Evolutionary conservation across 1,284 basidiomycete species (phyloP).

Genomic region (Rhodotorula sp.): DNA sequence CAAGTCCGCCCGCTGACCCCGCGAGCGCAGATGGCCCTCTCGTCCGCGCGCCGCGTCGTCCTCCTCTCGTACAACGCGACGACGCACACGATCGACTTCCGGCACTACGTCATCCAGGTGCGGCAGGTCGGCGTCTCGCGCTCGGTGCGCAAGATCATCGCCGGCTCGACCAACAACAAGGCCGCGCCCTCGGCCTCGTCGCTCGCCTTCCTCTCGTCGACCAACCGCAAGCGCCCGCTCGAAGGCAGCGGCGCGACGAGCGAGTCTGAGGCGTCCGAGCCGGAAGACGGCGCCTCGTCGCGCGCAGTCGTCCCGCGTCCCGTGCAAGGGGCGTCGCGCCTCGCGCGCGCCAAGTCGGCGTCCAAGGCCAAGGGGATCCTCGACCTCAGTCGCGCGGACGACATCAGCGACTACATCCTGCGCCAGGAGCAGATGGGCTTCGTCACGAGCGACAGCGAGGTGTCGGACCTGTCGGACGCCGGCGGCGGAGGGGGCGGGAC

Average conservation of each 20-base stretch:
- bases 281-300: slow-evolving; percentile 50
- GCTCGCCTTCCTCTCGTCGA: no score
- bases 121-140: slow-evolving; percentile 91
- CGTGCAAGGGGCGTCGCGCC: background rate
- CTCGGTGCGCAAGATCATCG: slow-evolving; percentile 85
- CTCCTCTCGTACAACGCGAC: slow-evolving; percentile 88
- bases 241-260: background rate
- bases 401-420: slow-evolving; percentile 93
- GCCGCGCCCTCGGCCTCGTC: slow-evolving; percentile 10
- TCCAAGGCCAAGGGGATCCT: slow-evolving; percentile 57
- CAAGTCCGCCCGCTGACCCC: slow-evolving; percentile 54
- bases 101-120: slow-evolving; percentile 94
- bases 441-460: slow-evolving; percentile 69
- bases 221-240: slow-evolving; percentile 5
- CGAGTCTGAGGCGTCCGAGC: slow-evolving; percentile 33
- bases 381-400: slow-evolving; percentile 83
- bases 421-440: slow-evolving; percentile 52
- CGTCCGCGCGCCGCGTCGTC: slow-evolving; percentile 84
- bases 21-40: slow-evolving; percentile 63
- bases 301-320: slow-evolving; percentile 19
- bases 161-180: slow-evolving; percentile 59
- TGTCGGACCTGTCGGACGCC: slow-evolving; percentile 34
- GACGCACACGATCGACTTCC: slow-evolving; percentile 83
- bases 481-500: background rate
- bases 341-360: slow-evolving; percentile 4